Base-by-base conservation (phyloP, 1,139 yeast species). In the Zygosaccharomyces pseudobailii region DNA sequence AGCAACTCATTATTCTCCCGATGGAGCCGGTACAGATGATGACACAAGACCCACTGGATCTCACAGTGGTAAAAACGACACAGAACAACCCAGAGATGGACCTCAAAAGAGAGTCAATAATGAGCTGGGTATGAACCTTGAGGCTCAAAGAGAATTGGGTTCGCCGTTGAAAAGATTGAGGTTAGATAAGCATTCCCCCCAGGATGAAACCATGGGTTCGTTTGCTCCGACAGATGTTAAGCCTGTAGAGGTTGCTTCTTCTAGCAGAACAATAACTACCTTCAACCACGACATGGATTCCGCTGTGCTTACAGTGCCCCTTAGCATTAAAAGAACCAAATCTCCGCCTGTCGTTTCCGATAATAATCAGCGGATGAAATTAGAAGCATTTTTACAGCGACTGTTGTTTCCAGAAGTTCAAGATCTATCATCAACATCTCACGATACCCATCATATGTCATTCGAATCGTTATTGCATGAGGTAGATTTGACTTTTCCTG, bases 361-460 rank as follows among this genome's bases (percentile, higher is more conserved):
- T 36, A 56, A 54, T 39, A 53, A 52, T 25, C 56, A 58, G 41
- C 51, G 65, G 47, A 47, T 57, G 43, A 63, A 63, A 47, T 45
- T 65, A 38, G 68, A 65, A 42, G 49, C 60, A 2, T 57, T 65
- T 40, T 43, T 65, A 42, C 67, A 65, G 47, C 55, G 59, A 38
- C 48, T 65, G 13, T 45, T 65, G 10, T 61, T 62, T 35, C 65
- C 66, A 8, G 63, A 59, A 8, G 47, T 47, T 7, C 55, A 55
- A 23, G 52, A 52, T 17, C 24, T 49, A 25, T 40, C 45, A 3
- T 42, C 49, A 2, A 36, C 49, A 2, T 35, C 52, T 4, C 40
- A 43, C 23, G 41, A 36, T 34, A n/a, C 46, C 27, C 37, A 42
- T 17, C 46, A 42, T 9, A 37, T 49, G 13, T 40, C 52, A 5